Percentiles rank a stretch among this genome's conserved stretches.
Conservation (phyloP, 495 filamentous ascomycete genomes). For the Oleoguttula mirabilis region DNA sequence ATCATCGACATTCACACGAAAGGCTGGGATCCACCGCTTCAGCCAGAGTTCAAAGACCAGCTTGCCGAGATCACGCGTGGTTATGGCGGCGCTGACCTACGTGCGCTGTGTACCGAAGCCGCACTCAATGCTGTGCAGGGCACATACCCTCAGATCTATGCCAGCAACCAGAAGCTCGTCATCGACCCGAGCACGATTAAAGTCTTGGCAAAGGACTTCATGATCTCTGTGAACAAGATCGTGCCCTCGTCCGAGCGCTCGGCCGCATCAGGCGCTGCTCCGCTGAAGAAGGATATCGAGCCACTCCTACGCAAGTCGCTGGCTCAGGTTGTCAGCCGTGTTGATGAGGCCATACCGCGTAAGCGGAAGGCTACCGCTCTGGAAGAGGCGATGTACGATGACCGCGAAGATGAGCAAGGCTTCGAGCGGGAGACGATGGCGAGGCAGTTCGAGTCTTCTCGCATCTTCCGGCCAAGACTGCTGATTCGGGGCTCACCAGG, state of each 20-base stretch:
- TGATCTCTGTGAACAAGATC: slow-evolving; percentile 91
- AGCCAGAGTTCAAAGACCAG: slow-evolving; percentile 63
- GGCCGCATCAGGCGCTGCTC: slow-evolving; percentile 64
- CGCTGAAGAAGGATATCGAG: slow-evolving; percentile 64
- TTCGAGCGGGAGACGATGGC: slow-evolving; percentile 77
- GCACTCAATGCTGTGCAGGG: slow-evolving; percentile 94
- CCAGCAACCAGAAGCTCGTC: slow-evolving; percentile 75
- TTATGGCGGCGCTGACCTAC: slow-evolving; percentile 88
- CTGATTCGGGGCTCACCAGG: slow-evolving; percentile 65
- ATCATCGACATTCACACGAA: slow-evolving; percentile 95
- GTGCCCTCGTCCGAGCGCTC: slow-evolving; percentile 87
- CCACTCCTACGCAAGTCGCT: slow-evolving; percentile 69
- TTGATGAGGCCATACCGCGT: slow-evolving; percentile 73
- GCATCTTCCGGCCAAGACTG: slow-evolving; percentile 79
- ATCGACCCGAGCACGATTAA: slow-evolving; percentile 75
- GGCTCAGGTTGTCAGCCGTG: slow-evolving; percentile 45
- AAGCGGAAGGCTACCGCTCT: slow-evolving; percentile 75
- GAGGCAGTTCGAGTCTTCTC: slow-evolving; percentile 78
- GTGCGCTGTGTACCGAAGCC: slow-evolving; percentile 93
- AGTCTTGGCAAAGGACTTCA: slow-evolving; percentile 84
- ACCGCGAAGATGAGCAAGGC: slow-evolving; percentile 60
- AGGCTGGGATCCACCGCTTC: slow-evolving; percentile 73
- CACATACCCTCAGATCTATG: slow-evolving; percentile 91
- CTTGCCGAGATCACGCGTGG: slow-evolving; percentile 84
- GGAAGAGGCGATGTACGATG: slow-evolving; percentile 89